phyloP scores from a whole-genome alignment of 2,329 filamentous ascomycete genomes.

The Cordyceps militaris region DNA sequence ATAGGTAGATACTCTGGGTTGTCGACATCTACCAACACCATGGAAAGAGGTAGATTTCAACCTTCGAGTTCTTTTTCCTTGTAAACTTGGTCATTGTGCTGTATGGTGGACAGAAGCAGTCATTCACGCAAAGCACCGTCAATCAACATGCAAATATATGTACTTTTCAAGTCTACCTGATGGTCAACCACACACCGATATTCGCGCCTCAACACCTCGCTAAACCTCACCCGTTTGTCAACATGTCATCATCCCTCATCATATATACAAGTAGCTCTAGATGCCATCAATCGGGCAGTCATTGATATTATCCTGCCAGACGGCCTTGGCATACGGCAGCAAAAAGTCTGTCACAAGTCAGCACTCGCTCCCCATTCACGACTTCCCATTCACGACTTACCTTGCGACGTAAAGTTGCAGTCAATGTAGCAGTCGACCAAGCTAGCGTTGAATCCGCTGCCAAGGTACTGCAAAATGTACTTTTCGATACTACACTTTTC shows the following conservation, averaged over 20 bases:
- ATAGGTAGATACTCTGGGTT: no score
- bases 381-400: constrained; percentile 2
- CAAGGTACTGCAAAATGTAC: constrained; percentile 30
- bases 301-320: constrained; percentile 30
- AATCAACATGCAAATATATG: background rate
- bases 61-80: no score
- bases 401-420: constrained; percentile 32
- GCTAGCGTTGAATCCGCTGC: constrained; percentile 26
- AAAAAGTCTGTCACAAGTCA: constrained; percentile 26
- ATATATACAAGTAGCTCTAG: background rate
- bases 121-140: no score
- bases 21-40: no score
- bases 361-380: background rate
- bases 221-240: background rate
- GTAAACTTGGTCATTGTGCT: no score
- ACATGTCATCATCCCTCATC: background rate
- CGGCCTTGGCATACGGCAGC: constrained; percentile 30
- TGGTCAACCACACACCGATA: background rate
- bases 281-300: constrained; percentile 25
- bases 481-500: constrained; percentile 28
- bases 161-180: background rate
- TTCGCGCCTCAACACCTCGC: constrained; percentile 1
- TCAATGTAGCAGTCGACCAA: constrained; percentile 33
- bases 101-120: no score
- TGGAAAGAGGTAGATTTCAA: no score